Evolutionary conservation across 352 stramenopile species (phyloP).

Genomic region (Phytopythium montanum): DNA sequence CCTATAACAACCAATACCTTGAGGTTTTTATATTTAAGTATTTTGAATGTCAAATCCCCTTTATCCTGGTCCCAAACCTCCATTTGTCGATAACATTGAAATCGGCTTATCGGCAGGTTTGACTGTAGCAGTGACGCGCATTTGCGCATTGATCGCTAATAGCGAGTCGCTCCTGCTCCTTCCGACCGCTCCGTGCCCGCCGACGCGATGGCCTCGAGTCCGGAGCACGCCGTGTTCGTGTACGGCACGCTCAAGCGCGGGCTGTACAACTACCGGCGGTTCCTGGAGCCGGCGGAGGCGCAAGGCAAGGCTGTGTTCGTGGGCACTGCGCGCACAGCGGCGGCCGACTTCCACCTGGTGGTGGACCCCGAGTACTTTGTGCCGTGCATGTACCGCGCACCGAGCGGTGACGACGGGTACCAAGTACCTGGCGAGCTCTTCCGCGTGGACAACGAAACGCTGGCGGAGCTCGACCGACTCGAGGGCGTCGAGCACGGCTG

Average conservation of each 20-base stretch:
- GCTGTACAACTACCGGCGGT: slow-evolving; percentile 69
- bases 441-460: slow-evolving; percentile 43
- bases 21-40: too few relatives aligned
- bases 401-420: slow-evolving; percentile 25
- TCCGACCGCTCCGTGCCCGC: too few relatives aligned
- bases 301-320: slow-evolving; percentile 50
- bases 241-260: slow-evolving; percentile 79
- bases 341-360: slow-evolving; percentile 53
- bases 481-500: slow-evolving; percentile 45
- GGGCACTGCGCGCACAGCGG: slow-evolving; percentile 29
- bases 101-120: too few relatives aligned
- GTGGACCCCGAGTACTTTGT: slow-evolving; percentile 57
- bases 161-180: too few relatives aligned
- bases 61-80: too few relatives aligned
- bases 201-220: not conserved
- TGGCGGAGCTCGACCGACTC: slow-evolving; percentile 56
- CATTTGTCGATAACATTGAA: too few relatives aligned
- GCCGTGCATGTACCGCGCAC: slow-evolving; percentile 58
- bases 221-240: slow-evolving; percentile 63
- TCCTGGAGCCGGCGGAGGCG: slow-evolving; percentile 46
- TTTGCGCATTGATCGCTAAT: too few relatives aligned
- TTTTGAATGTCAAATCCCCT: too few relatives aligned
- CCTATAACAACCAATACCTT: too few relatives aligned
- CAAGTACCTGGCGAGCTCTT: slow-evolving; percentile 57
- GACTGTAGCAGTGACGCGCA: too few relatives aligned